A percentile compares a stretch with the other conserved stretches of the same genome.
phyloP scores from a whole-genome alignment of 371 early-diverging fungal genomes.

The Massospora cicadina region DNA sequence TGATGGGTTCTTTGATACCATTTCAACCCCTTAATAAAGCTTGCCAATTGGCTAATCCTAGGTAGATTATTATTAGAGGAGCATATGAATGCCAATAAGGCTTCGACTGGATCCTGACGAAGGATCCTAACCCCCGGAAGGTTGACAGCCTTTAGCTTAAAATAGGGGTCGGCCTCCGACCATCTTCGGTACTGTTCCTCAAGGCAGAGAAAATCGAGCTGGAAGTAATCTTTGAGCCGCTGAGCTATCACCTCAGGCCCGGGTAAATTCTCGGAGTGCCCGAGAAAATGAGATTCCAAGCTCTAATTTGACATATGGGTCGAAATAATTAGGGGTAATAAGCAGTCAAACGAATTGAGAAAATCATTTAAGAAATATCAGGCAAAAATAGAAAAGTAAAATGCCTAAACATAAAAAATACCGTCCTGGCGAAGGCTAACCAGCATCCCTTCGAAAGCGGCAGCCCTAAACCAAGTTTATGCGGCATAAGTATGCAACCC shows the following conservation, averaged over 20 bases:
- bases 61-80: slow-evolving; percentile 90
- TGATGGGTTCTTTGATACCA: too few species aligned
- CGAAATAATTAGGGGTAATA: not conserved
- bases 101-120: slow-evolving; percentile 77
- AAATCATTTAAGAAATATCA: not conserved
- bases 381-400: not conserved
- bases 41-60: slow-evolving; percentile 82
- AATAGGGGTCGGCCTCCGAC: slow-evolving; percentile 43
- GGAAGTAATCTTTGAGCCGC: not conserved
- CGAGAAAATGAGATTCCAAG: not conserved
- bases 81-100: slow-evolving; percentile 86
- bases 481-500: not conserved
- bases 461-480: not conserved
- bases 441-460: not conserved
- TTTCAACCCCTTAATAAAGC: too few species aligned
- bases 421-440: not conserved
- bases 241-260: not conserved
- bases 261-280: not conserved
- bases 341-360: not conserved
- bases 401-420: not conserved
- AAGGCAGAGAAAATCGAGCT: not conserved
- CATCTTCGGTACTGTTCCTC: slow-evolving; percentile 42
- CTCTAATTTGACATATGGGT: not conserved
- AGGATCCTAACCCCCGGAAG: slow-evolving; percentile 64
- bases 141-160: slow-evolving; percentile 27